Percentiles rank a stretch among this genome's conserved stretches.
Conservation (phyloP, 2,329 filamentous ascomycete species). For the Setomelanomma holmii region DNA sequence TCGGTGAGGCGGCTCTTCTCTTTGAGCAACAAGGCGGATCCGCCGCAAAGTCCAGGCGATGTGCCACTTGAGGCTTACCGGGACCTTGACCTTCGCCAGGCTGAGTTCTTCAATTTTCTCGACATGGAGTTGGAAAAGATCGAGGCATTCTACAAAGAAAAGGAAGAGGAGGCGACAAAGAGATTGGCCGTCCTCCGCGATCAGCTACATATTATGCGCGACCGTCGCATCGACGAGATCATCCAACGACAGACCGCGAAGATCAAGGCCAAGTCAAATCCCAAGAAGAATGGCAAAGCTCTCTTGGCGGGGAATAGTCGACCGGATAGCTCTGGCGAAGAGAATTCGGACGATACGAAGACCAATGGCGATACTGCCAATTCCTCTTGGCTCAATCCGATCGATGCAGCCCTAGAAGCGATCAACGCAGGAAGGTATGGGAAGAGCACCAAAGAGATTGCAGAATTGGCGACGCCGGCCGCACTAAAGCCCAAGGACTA, state of each 20-base stretch:
- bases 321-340: constrained; percentile 29
- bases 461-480: constrained; percentile 45
- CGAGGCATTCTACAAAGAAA: constrained; percentile 84
- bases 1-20: constrained; percentile 52
- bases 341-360: constrained; percentile 20
- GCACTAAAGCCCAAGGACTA: constrained; percentile 49
- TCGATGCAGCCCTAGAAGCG: constrained; percentile 54
- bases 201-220: constrained; percentile 92
- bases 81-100: constrained; percentile 74
- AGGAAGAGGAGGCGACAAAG: constrained; percentile 83
- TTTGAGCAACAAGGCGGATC: constrained; percentile 49
- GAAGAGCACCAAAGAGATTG: constrained; percentile 60
- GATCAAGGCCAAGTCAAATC: constrained; percentile 33
- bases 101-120: constrained; percentile 87
- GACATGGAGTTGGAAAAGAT: constrained; percentile 89
- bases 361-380: constrained; percentile 19
- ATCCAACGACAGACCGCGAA: constrained; percentile 57
- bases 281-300: constrained; percentile 21
- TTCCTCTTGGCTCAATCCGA: constrained; percentile 36
- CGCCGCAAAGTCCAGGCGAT: constrained; percentile 51
- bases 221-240: constrained; percentile 76
- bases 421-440: constrained; percentile 57
- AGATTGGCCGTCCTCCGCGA: constrained; percentile 75
- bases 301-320: constrained; percentile 23
- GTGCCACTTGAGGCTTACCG: constrained; percentile 64